Base-by-base conservation (phyloP, 148 eudicot genomes). In the Talinum fruticosum region DNA sequence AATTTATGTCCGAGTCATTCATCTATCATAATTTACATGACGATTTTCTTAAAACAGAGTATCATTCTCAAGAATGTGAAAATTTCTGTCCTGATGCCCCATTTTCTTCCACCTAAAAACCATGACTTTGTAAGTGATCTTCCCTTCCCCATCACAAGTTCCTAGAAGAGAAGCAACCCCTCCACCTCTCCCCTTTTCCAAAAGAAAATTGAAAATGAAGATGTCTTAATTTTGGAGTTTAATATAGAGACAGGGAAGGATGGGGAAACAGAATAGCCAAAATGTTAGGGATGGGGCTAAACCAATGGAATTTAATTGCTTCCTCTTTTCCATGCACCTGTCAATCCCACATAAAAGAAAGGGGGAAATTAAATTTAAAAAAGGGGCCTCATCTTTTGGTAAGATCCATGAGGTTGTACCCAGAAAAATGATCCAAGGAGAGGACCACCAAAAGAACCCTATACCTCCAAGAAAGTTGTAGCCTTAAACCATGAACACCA, bases 391-490 rank as follows among this genome's bases (percentile, higher is more conserved):
- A 24, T 23, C 29, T 24, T n/a, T 59, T 59, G 64, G 8, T 59
- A 5, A 59, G 64, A 59, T 5, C 29, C 10, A 59, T 24, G 28
- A 59, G 21, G 28, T 23, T 59, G 26, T 59, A n/a, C 29, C 64
- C 64, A 24, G 26, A 59, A 59, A 23, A 6, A 24, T n/a, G 64
- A 59, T 19, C 23, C 16, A 59, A 23, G 6, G 12, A 5, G 28
- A 59, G 64, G 64, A 59, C 64, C 64, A 59, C 64, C 64, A 23
- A 6, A 59, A 59, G 64, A 59, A 59, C 28, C 64, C n/a, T 59
- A 59, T 59, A 28, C 29, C n/a, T 12, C 64, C 64, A 23, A n/a
- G 29, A 59, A 59, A 24, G 18, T 6, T 23, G 64, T 59, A 23
- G 29, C 6, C 28, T 59, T n/a, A 59, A 59, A 59, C 64, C 64